Conservation (phyloP, 345 rosid species). For the Cochlearia excelsa region DNA sequence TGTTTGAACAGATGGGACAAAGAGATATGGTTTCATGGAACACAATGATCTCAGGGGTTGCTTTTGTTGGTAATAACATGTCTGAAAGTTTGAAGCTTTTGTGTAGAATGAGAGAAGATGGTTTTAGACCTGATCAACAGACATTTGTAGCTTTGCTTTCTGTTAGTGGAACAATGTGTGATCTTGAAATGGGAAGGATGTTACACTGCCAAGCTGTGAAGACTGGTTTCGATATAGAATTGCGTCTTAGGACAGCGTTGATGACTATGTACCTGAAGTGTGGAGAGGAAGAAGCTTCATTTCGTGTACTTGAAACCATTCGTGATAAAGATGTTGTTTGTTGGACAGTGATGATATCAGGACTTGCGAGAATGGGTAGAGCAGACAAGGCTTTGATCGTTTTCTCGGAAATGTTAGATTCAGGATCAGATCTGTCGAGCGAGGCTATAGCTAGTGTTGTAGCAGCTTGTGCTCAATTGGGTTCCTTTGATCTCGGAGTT, state of each 20-base stretch:
- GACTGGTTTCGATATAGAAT: constrained; percentile 44
- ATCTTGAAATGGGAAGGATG: constrained; percentile 46
- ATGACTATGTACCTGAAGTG: constrained; percentile 68
- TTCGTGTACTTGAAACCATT: constrained; percentile 40
- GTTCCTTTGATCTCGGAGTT: constrained; percentile 50
- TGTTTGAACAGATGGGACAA: constrained; percentile 45
- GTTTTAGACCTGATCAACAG: constrained; percentile 46
- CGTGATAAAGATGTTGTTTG: constrained; percentile 54
- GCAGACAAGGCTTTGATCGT: constrained; percentile 51
- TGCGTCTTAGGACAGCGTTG: constrained; percentile 57
- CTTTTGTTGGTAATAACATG: constrained; percentile 37
- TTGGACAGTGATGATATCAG: constrained; percentile 81
- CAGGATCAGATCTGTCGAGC: constrained; percentile 47
- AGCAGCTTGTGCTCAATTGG: constrained; percentile 66
- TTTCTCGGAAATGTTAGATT: constrained; percentile 51
- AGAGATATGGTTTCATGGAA: constrained; percentile 61
- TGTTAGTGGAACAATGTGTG: constrained; percentile 38
- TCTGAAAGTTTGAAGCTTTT: constrained; percentile 42
- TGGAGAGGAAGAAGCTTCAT: constrained; percentile 48
- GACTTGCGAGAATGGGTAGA: constrained; percentile 63
- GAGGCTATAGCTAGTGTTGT: constrained; percentile 59
- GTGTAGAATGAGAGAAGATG: constrained; percentile 41
- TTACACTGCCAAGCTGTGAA: constrained; percentile 56
- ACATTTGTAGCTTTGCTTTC: constrained; percentile 45
- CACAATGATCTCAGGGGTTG: constrained; percentile 49